Evolutionary conservation across 306 rosid species (phyloP).

Genomic region (Fagus crenata): DNA sequence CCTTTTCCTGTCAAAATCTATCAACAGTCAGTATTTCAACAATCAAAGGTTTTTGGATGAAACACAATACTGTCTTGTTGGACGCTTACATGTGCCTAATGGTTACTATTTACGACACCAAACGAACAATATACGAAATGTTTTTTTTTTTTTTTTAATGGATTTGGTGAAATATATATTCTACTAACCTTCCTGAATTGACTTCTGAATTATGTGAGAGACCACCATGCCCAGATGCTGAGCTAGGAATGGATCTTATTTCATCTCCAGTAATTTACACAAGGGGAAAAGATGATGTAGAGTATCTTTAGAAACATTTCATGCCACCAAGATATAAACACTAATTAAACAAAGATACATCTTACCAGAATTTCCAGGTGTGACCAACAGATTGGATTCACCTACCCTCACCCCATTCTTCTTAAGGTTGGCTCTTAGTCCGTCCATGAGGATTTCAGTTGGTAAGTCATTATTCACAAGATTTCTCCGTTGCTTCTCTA

Average conservation of each 20-base stretch:
- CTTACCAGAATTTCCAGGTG: conserved; percentile 61
- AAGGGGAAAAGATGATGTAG: conserved; percentile 10
- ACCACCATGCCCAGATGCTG: conserved; percentile 58
- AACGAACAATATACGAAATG: background rate
- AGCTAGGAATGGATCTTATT: conserved; percentile 44
- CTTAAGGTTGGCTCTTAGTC: conserved; percentile 41
- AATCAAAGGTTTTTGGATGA: conserved; percentile 11
- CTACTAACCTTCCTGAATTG: conserved; percentile 53
- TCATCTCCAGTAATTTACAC: conserved; percentile 41
- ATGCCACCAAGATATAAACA: conserved; percentile 1
- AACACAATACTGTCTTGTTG: background rate
- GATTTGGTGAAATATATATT: background rate
- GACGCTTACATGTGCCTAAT: conserved; percentile 21
- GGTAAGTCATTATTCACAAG: conserved; percentile 28
- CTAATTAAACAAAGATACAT: conserved; percentile 16
- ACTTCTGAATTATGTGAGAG: conserved; percentile 41
- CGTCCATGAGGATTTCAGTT: conserved; percentile 34
- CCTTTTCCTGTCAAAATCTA: conserved; percentile 52
- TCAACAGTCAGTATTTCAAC: conserved; percentile 25
- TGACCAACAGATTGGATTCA: conserved; percentile 41
- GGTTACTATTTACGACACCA: conserved; percentile 10
- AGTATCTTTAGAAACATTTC: conserved; percentile 17
- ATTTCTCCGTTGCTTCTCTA: conserved; percentile 41
- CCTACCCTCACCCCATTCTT: conserved; percentile 28
- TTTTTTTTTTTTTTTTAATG: background rate